Evolutionary conservation across 768 basidiomycete species (phyloP), one percentile per base, ranked within the genome.

Genomic region (Coprinellus micaceus): DNA sequence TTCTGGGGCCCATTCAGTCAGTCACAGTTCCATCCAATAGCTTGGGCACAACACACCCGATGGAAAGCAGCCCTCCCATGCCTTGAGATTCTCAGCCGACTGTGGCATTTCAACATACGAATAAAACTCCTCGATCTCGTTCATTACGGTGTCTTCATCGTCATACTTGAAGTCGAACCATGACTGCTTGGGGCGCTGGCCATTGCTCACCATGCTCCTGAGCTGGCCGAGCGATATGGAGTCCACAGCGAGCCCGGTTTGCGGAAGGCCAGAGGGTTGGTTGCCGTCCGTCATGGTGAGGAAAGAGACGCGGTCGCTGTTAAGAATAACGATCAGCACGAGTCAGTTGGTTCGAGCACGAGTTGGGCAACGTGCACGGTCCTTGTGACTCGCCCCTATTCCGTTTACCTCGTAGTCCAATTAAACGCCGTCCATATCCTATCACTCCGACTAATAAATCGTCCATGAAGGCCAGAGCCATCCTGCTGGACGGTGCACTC

Each of bases 71-170:
- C 86, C 86, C 64, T 89, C 83, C 89, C 93, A 97, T 44, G 91
- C 88, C 65, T 85, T 88, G 60, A 91, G 75, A 67, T 93, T 92
- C 76, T 92, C 90, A 2, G 83, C 84, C 21, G 94, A 87, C 67
- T 94, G 91, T 0, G 89, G 83, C 83, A 94, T 91, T 76, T 98
- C 96, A 58, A 93, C 86, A 71, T 97, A 99, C 21, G 93, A 92
- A 71, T 96, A 98, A 74, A 98, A 98, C 71, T 99, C 97, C 57
- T 98, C 91, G 37, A 99, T 86, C 69, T 99, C 97, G 64, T 90
- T 89, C 81, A 96, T 87, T 19, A 98, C 85, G 4, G 91, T 94
- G 71, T 97, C 93, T 66, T 96, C 94, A 69, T 98, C 95, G 62
- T 96, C 91, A 68, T 98, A 98, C 58, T 89, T 84, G 72, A 89